These are phyloP conservation scores for Debaryomyces psychrophilus DNA, from an alignment of 1,139 yeast species.

Conservation along the genomic window DNA sequence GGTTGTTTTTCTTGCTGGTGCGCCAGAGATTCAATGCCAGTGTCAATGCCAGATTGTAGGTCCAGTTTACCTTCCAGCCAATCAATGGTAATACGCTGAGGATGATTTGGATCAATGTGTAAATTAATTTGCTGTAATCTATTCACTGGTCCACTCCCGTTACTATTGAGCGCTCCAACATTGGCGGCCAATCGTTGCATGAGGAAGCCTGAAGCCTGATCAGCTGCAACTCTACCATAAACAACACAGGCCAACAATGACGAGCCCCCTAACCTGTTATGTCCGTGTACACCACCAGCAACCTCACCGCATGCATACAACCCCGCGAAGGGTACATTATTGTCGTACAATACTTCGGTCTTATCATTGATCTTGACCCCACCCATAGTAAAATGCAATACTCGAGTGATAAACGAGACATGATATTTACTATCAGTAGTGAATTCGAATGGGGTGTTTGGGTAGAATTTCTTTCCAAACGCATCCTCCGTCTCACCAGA, in stretches of 20 bases:
- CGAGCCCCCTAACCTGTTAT: constrained; percentile 76
- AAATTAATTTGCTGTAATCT: constrained; percentile 48
- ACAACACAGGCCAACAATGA: constrained; percentile 81
- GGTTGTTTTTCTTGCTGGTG: not conserved
- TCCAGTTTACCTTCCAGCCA: constrained; percentile 21
- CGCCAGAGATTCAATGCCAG: not conserved
- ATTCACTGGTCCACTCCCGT: constrained; percentile 25
- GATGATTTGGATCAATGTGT: constrained; percentile 47
- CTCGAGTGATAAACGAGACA: constrained; percentile 68
- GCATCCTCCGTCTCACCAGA: constrained; percentile 45
- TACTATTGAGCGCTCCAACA: constrained; percentile 13
- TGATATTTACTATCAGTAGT: constrained; percentile 36
- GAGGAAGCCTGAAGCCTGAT: constrained; percentile 39
- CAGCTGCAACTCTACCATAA: constrained; percentile 69
- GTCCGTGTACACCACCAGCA: constrained; percentile 84
- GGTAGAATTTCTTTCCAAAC: constrained; percentile 55
- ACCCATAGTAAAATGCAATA: constrained; percentile 86
- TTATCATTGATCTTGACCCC: constrained; percentile 70
- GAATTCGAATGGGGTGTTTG: constrained; percentile 50
- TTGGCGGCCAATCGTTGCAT: constrained; percentile 32
- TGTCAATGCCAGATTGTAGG: not conserved
- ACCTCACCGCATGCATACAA: constrained; percentile 80
- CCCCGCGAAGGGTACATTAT: constrained; percentile 53
- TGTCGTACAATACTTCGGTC: constrained; percentile 55
- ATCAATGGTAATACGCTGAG: constrained; percentile 35